Base-by-base conservation (phyloP, 73 alveolate species). In the Paramecium sonneborni region DNA sequence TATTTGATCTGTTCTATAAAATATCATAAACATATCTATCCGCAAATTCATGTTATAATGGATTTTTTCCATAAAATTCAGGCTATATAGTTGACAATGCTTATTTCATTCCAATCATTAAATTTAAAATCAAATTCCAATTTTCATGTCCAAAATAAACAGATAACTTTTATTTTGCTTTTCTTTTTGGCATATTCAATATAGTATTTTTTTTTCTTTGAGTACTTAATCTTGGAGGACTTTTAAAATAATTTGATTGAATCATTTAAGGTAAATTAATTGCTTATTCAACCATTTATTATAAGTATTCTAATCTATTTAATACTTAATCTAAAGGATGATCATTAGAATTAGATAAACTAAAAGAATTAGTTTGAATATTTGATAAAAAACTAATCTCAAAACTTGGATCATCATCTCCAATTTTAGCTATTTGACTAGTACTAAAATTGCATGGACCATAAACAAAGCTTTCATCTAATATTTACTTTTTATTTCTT, bases 31-130 rank as follows among this genome's bases (percentile, higher is more conserved):
- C 41, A 44, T 79, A 46, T 79, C 55, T 79, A 9, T 79, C 72
- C 2, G 46, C 28, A 44, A 41, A 79, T 30, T 79, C 76, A 24
- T 46, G 30, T 23, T 39, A 18, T 21, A 24, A 43, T 8, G 55
- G 20, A 3, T 0, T 44, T 39, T 30, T 43, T 10, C 55, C 90
- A 39, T 37, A 74, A 62, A 62, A 62, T 62, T 62, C 84, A 38
- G 90, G 74, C 9, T 68, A 32, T 5, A 93, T 87, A 21, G 70
- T 56, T 43, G 96, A 95, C 26, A 97, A 94, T 26, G 99, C 98
- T 69, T 93, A 92, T 92, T 96, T 95, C 28, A 97, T 97, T 11
- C 98, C 99, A n/a, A 97, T 93, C 99, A 97, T 97, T 74, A 97
- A 95, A 57, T 97, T 95, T 74, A 96, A 85, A 34, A 97, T 96